Percentiles rank a stretch among this genome's conserved stretches.
Conservation (phyloP, 192 early-diverging fungal genomes). For the Radiomyces spectabilis region DNA sequence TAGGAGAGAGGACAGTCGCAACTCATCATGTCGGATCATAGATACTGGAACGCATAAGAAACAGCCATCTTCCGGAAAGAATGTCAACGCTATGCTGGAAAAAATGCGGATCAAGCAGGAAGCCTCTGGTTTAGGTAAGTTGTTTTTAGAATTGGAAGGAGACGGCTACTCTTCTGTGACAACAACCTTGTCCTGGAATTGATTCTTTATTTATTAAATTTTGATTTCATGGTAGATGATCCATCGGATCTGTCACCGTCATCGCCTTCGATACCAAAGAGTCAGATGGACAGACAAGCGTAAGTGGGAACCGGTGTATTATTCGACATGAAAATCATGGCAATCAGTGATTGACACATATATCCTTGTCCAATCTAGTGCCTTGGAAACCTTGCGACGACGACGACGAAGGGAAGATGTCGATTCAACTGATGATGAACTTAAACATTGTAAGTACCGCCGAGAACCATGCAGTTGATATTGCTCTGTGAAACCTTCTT, state of each 20-base stretch:
- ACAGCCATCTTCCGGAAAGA: constrained; percentile 1
- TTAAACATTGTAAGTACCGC: neutral
- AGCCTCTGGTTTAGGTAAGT: neutral
- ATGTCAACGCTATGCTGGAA: constrained; percentile 6
- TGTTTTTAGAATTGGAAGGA: no score
- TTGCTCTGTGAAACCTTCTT: no score
- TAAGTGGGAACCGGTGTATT: no score
- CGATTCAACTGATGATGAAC: neutral
- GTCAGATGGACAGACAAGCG: constrained; percentile 5
- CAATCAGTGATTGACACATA: neutral
- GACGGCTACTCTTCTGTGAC: no score
- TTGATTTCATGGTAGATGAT: neutral
- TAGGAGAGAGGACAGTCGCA: neutral
- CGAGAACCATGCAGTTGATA: neutral
- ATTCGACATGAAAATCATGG: no score
- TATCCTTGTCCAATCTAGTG: neutral
- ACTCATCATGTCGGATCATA: neutral
- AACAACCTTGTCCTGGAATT: no score
- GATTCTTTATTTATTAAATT: neutral
- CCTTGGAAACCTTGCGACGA: constrained; percentile 4
- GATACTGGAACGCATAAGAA: neutral
- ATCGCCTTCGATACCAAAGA: neutral
- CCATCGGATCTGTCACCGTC: neutral
- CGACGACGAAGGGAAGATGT: constrained; percentile 3
- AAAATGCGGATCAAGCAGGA: constrained; percentile 8